These are phyloP conservation scores for Paraphaeosphaeria minitans DNA, from an alignment of 2,329 filamentous ascomycete species.

Conservation along the genomic window DNA sequence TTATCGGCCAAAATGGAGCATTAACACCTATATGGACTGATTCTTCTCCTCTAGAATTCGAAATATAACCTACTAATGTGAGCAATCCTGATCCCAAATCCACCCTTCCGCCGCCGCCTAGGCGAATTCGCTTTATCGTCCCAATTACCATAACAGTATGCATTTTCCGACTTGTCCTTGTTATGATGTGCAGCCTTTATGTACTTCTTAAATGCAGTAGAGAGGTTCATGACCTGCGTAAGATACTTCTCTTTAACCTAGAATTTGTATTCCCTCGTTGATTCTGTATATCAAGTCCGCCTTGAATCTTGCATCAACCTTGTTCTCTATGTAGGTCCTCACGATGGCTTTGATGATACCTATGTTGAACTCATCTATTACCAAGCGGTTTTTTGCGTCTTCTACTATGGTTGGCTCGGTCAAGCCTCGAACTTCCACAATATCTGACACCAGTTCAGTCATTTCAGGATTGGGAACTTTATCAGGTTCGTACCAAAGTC, in stretches of 20 bases:
- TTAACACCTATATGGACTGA: too few relatives aligned
- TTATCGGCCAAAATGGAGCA: too few relatives aligned
- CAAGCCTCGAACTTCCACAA: slow-evolving; percentile 10
- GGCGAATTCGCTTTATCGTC: neutral
- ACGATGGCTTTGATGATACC: slow-evolving; percentile 17
- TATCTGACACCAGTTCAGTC: neutral
- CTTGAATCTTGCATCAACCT: slow-evolving; percentile 2
- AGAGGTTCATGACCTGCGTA: neutral
- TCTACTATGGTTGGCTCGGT: slow-evolving; percentile 8
- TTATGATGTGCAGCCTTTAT: neutral
- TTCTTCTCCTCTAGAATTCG: too few relatives aligned
- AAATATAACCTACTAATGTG: too few relatives aligned
- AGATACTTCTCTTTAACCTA: neutral
- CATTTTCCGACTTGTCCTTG: neutral
- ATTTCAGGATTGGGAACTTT: neutral
- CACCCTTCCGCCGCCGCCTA: too few relatives aligned
- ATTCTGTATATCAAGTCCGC: slow-evolving; percentile 14
- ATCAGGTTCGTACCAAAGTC: slow-evolving; percentile 2
- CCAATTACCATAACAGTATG: neutral
- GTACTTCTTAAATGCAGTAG: neutral
- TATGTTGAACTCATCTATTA: slow-evolving; percentile 17
- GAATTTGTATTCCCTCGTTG: neutral
- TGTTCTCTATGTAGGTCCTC: slow-evolving; percentile 11
- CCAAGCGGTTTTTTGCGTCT: slow-evolving; percentile 10
- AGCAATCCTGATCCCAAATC: too few relatives aligned